Conservation (phyloP, 2,329 filamentous ascomycete genomes). For the Trichoderma sp. region DNA sequence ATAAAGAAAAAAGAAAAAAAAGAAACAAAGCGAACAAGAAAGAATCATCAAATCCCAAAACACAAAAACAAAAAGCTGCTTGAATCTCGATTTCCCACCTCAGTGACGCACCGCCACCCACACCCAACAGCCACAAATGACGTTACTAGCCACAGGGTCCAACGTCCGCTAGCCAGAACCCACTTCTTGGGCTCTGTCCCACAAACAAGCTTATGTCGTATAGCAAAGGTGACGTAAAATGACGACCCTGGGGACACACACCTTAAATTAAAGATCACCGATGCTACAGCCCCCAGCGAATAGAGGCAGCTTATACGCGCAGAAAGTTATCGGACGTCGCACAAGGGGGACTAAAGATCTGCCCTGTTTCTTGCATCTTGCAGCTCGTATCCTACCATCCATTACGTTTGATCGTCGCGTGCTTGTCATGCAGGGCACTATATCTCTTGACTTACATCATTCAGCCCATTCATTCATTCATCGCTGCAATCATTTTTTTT, state of each 20-base stretch:
- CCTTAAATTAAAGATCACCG: conserved; percentile 8
- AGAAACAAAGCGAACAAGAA: neutral
- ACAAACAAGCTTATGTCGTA: neutral
- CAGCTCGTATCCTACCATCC: neutral
- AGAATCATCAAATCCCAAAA: neutral
- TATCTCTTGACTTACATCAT: conserved; percentile 10
- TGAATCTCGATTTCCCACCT: conserved; percentile 11
- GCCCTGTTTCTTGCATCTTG: neutral
- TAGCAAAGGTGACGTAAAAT: conserved; percentile 18
- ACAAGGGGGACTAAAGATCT: neutral
- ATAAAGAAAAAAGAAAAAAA: too few relatives aligned
- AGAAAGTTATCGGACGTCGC: neutral
- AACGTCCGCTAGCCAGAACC: neutral
- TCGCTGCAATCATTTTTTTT: neutral
- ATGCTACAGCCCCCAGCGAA: neutral
- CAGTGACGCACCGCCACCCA: conserved; percentile 22
- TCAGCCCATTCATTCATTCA: neutral
- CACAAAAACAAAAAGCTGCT: neutral
- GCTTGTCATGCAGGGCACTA: conserved; percentile 14
- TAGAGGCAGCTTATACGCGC: neutral
- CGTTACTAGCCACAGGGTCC: conserved; percentile 27
- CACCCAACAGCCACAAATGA: conserved; percentile 23
- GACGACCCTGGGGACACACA: neutral
- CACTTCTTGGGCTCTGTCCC: neutral
- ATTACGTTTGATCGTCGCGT: conserved; percentile 16